Base-by-base conservation (phyloP, 2,329 filamentous ascomycete species). In the Colletotrichum sp. region DNA sequence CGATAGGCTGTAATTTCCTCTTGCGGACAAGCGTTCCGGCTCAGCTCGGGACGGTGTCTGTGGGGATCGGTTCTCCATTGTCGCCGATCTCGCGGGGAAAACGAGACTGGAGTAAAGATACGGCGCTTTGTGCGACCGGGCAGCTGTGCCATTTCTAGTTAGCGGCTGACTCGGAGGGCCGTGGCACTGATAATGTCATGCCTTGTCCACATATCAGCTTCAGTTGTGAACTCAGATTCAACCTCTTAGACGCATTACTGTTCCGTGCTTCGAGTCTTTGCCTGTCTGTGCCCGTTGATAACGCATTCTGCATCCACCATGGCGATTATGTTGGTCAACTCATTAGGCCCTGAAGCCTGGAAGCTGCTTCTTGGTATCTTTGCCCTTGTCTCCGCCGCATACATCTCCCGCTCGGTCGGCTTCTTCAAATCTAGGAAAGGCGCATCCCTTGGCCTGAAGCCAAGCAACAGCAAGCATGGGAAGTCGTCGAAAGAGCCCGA, bases 1-100 rank as follows among this genome's bases (percentile, higher is more conserved):
- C 48, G 73, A 75, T 75, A 73, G 73, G 73, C 32, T 75, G 63
- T 30, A 68, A 68, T 75, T 75, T 59, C 73, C 73, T 8, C 26
- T 66, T 75, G 28, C 62, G 73, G 73, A 63, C 69, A 73, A 73
- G 43, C 36, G 26, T 71, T 58, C 73, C 69, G 69, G 56, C 24
- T 34, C 56, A 73, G 13, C 43, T 73, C 73, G 69, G 73, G 58
- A 64, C 70, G 43, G 58, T 59, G 30, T 18, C n/a, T 43, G 73
- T 73, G 69, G 73, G 34, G 73, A 68, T 64, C 73, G 32, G 43
- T 48, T 59, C 43, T n/a, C 63, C 48, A 43, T 48, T 24, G 43
- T 26, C n/a, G 73, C 58, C 63, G 73, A 59, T 68, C 48, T 56
- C 36, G 73, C 62, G 63, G 69, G 69, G 68, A 62, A 65, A 58